phyloP scores from a whole-genome alignment of 176 grass and related monocot genomes.

The barley (Hordeum vulgare) region DNA sequence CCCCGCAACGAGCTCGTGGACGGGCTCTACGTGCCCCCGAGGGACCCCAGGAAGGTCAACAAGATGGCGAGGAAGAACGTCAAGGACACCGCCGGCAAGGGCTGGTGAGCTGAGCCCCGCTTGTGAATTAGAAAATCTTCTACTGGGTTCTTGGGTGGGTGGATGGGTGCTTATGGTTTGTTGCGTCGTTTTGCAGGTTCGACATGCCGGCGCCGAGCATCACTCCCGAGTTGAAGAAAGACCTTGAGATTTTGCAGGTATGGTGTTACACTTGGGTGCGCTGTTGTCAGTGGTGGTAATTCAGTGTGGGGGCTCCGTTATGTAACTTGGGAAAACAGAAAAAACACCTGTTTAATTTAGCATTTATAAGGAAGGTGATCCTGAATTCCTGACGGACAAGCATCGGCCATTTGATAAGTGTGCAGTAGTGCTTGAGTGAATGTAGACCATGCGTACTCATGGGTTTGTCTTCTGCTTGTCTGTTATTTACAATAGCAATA shows the following conservation, averaged over 20 bases:
- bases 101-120: slow-evolving; percentile 43
- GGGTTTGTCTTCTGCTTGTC: not conserved
- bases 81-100: slow-evolving; percentile 76
- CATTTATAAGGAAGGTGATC: not conserved
- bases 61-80: slow-evolving; percentile 65
- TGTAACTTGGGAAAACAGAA: not conserved
- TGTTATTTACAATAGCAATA: not conserved
- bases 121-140: not conserved
- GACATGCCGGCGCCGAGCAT: slow-evolving; percentile 89
- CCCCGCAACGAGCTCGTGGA: slow-evolving; percentile 52
- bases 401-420: not conserved
- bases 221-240: slow-evolving; percentile 85
- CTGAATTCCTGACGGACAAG: not conserved
- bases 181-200: slow-evolving; percentile 45
- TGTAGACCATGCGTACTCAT: not conserved
- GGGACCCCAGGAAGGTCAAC: slow-evolving; percentile 62
- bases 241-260: slow-evolving; percentile 89
- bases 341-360: not conserved
- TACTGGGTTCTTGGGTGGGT: not conserved
- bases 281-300: not conserved
- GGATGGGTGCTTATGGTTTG: not conserved
- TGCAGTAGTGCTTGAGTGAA: not conserved
- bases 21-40: slow-evolving; percentile 75
- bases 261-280: not conserved
- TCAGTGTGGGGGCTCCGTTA: not conserved